phyloP scores from a whole-genome alignment of 495 filamentous ascomycete genomes.

The Aspergillus homomorphus region DNA sequence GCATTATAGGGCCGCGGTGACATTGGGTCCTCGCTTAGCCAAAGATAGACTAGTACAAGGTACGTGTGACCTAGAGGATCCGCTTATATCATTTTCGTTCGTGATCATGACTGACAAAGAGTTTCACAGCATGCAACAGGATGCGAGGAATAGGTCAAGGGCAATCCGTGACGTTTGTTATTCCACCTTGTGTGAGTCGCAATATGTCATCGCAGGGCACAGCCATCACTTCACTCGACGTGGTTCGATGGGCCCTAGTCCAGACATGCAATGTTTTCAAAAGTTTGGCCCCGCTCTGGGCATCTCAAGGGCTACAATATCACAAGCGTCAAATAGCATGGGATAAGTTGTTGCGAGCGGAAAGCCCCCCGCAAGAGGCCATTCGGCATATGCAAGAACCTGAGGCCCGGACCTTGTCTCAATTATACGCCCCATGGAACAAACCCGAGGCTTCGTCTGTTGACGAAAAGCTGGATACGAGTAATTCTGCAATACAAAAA shows the following conservation, averaged over 20 bases:
- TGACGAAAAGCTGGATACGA: neutral
- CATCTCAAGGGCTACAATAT: slow-evolving; percentile 14
- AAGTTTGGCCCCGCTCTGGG: slow-evolving; percentile 12
- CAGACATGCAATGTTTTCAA: slow-evolving; percentile 14
- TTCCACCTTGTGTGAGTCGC: slow-evolving; percentile 44
- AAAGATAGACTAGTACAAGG: slow-evolving; percentile 72
- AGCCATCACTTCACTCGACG: slow-evolving; percentile 6
- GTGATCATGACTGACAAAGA: neutral
- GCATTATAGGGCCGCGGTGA: slow-evolving; percentile 56
- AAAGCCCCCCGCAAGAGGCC: neutral
- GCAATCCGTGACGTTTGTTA: slow-evolving; percentile 55
- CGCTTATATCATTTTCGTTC: too few relatives aligned
- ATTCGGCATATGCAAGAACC: slow-evolving; percentile 15
- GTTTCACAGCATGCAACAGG: slow-evolving; percentile 52
- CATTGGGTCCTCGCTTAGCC: slow-evolving; percentile 58
- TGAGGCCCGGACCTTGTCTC: slow-evolving; percentile 10
- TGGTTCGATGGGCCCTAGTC: slow-evolving; percentile 10
- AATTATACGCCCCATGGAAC: slow-evolving; percentile 16
- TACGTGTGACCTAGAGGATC: slow-evolving; percentile 25
- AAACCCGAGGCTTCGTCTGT: neutral
- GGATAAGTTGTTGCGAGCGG: neutral
- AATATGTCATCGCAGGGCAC: slow-evolving; percentile 1
- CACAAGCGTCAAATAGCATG: neutral
- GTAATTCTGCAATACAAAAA: neutral
- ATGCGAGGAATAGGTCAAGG: slow-evolving; percentile 57